Evolutionary conservation across 257 asterid genomes (phyloP).

Genomic region (Nicotiana tabacum): DNA sequence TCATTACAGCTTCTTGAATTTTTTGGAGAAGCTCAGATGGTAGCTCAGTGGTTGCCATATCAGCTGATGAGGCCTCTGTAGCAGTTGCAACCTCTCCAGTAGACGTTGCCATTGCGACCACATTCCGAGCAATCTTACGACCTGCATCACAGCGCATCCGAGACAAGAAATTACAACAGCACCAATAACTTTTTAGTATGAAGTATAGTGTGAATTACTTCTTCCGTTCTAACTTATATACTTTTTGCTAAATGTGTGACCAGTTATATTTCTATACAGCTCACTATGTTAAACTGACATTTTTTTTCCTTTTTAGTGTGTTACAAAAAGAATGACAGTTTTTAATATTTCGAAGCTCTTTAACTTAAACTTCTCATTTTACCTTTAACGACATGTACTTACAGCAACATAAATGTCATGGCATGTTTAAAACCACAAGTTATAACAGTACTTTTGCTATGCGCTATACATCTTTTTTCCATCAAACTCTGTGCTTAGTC

Average conservation of each 20-base stretch:
- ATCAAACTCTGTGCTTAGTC: too few species aligned
- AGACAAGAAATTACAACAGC: not conserved
- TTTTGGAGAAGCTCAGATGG: slow-evolving; percentile 50
- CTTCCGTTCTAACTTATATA: not conserved
- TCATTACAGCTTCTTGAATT: slow-evolving; percentile 56
- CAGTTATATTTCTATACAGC: not conserved
- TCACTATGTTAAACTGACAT: too few species aligned
- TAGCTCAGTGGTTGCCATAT: slow-evolving; percentile 44
- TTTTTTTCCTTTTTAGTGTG: too few species aligned
- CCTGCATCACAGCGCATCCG: slow-evolving; percentile 30
- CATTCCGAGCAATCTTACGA: slow-evolving; percentile 53
- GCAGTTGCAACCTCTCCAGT: slow-evolving; percentile 60
- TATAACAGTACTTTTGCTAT: too few species aligned
- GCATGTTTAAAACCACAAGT: too few species aligned
- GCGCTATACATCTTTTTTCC: too few species aligned
- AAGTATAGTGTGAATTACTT: not conserved
- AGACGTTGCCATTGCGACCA: slow-evolving; percentile 48
- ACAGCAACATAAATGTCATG: too few species aligned
- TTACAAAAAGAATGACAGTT: too few species aligned
- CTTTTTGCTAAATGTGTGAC: not conserved
- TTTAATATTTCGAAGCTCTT: too few species aligned
- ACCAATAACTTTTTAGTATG: not conserved
- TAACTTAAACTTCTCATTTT: too few species aligned
- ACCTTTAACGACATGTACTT: too few species aligned
- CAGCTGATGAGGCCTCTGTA: slow-evolving; percentile 63